A percentile compares a stretch with the other conserved stretches of the same genome.
phyloP scores from a whole-genome alignment of 1,139 yeast genomes.

The Taphrina deformans region DNA sequence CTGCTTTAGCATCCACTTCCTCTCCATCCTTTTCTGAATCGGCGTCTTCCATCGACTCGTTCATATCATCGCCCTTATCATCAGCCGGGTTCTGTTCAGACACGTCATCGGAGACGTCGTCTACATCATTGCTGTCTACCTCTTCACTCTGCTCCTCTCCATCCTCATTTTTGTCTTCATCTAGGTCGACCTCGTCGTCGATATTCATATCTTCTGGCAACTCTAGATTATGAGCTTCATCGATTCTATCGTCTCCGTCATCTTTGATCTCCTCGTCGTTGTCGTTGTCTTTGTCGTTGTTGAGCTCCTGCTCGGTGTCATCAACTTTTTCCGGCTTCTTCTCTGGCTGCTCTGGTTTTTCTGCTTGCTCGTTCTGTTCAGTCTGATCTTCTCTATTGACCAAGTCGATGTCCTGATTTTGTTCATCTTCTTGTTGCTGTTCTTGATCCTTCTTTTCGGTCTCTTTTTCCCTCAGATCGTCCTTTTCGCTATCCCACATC shows the following conservation, averaged over 20 bases:
- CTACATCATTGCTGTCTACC: conserved; percentile 1
- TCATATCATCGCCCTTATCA: conserved; percentile 57
- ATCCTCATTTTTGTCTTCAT: conserved; percentile 42
- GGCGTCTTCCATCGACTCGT: conserved; percentile 39
- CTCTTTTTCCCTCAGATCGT: conserved; percentile 65
- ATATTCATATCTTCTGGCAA: conserved; percentile 75
- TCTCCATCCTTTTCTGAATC: conserved; percentile 24
- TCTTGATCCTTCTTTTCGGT: conserved; percentile 68
- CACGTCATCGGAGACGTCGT: conserved; percentile 51
- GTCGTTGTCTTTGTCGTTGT: conserved; percentile 44
- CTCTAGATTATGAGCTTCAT: conserved; percentile 77
- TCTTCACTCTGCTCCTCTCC: conserved; percentile 28
- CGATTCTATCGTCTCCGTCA: conserved; percentile 53
- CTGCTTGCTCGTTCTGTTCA: conserved; percentile 14
- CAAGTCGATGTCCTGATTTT: conserved; percentile 60
- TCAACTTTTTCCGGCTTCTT: conserved; percentile 57
- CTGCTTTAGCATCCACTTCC: conserved; percentile 48
- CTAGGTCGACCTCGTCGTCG: conserved; percentile 41
- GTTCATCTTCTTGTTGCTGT: conserved; percentile 69
- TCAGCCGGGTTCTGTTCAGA: conserved; percentile 48
- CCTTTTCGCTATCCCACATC: conserved; percentile 96
- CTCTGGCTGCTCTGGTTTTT: background rate
- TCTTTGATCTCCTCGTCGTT: conserved; percentile 43
- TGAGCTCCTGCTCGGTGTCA: conserved; percentile 46
- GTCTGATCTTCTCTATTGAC: conserved; percentile 59